Percentiles rank a stretch among this genome's conserved stretches.
Evolutionary conservation across 2,329 filamentous ascomycete species (phyloP).

Genomic region (Talaromyces sp.): DNA sequence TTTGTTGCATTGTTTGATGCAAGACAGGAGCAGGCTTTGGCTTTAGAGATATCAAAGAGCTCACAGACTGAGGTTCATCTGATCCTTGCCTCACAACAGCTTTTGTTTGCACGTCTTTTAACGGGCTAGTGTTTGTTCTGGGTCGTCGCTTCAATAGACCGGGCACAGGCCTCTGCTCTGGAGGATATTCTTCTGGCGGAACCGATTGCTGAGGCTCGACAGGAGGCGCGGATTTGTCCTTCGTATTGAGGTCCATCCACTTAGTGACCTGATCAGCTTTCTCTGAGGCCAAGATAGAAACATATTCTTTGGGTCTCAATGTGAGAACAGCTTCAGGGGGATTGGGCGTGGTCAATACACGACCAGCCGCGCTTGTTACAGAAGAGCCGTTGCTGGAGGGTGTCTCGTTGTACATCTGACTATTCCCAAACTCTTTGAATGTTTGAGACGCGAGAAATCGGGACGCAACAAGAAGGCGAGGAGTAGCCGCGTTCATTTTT

Average conservation of each 20-base stretch:
- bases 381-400: not conserved
- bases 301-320: not conserved
- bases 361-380: not conserved
- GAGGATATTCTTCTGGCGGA: not conserved
- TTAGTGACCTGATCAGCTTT: conserved; percentile 2
- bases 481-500: not conserved
- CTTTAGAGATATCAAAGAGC: not conserved
- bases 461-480: not conserved
- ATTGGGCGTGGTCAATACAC: not conserved
- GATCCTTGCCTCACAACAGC: too few relatives aligned
- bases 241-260: conserved; percentile 4
- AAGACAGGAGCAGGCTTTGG: conserved; percentile 15
- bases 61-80: not conserved
- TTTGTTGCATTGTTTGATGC: conserved; percentile 30
- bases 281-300: not conserved
- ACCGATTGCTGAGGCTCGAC: not conserved
- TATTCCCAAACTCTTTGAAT: conserved; percentile 5
- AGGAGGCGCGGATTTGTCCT: not conserved
- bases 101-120: not conserved
- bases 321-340: not conserved
- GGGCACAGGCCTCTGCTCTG: not conserved
- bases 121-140: not conserved
- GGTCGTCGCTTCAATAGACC: not conserved
- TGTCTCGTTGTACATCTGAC: not conserved
- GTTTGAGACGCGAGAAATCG: not conserved